Conservation (phyloP, 441 rosid species). For the Populus tomentosa region DNA sequence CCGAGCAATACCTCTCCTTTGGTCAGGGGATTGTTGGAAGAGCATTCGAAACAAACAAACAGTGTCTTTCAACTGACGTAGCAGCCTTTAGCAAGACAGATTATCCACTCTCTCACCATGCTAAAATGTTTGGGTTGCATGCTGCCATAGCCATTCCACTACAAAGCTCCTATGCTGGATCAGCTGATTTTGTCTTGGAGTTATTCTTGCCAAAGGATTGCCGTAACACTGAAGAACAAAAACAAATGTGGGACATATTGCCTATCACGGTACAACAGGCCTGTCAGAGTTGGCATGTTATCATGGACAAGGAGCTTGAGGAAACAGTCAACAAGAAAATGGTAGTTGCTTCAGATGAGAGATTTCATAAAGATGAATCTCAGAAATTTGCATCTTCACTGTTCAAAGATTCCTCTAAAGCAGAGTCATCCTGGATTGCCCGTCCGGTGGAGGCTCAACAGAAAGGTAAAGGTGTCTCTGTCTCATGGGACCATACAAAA, state of each 20-base stretch:
- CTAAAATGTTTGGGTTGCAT: slow-evolving; percentile 37
- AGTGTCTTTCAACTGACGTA: slow-evolving; percentile 34
- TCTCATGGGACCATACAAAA: slow-evolving; percentile 49
- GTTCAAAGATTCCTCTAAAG: slow-evolving; percentile 33
- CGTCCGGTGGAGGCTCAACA: slow-evolving; percentile 30
- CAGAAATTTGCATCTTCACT: slow-evolving; percentile 22
- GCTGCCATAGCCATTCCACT: slow-evolving; percentile 45
- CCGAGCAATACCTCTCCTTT: slow-evolving; percentile 41
- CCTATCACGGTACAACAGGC: slow-evolving; percentile 27
- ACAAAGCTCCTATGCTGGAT: slow-evolving; percentile 22
- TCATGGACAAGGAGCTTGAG: slow-evolving; percentile 35
- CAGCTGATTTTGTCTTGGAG: slow-evolving; percentile 44
- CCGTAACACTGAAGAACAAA: slow-evolving; percentile 23
- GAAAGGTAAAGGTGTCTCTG: slow-evolving; percentile 24
- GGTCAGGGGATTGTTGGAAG: slow-evolving; percentile 47
- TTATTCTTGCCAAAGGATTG: slow-evolving; percentile 44
- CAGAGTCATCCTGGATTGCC: slow-evolving; percentile 32
- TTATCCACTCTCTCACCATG: slow-evolving; percentile 51
- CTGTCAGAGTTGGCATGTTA: slow-evolving; percentile 27
- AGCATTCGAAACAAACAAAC: slow-evolving; percentile 34
- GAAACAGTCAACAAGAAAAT: slow-evolving; percentile 35
- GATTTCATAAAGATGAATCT: slow-evolving; percentile 18
- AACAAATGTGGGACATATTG: slow-evolving; percentile 19
- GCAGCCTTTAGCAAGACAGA: slow-evolving; percentile 34
- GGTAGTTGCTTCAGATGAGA: slow-evolving; percentile 28